Percentiles rank a stretch among this genome's conserved stretches.
Evolutionary conservation across 371 early-diverging fungal species (phyloP).

Genomic region (Actinomucor elegans): DNA sequence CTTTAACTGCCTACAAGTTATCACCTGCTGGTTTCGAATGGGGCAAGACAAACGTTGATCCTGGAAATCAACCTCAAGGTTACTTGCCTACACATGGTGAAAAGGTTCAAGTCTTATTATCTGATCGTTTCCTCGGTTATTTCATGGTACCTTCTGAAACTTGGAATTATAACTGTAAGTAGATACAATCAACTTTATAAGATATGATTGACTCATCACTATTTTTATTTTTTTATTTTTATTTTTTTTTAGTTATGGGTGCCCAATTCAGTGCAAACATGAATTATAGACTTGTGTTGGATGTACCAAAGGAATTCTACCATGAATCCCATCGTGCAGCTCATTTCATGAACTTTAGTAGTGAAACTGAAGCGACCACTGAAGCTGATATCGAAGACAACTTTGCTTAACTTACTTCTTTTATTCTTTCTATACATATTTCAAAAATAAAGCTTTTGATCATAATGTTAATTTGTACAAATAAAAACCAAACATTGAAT

Average conservation of each 20-base stretch:
- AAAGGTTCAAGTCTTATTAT: slow-evolving; percentile 92
- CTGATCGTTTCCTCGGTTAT: slow-evolving; percentile 94
- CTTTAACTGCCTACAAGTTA: slow-evolving; percentile 92
- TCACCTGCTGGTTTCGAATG: slow-evolving; percentile 96
- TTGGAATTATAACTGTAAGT: slow-evolving; percentile 89
- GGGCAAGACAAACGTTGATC: slow-evolving; percentile 84
- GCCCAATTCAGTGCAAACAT: slow-evolving; percentile 87
- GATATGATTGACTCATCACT: neutral
- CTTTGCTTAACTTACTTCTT: slow-evolving; percentile 51
- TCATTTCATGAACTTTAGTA: slow-evolving; percentile 95
- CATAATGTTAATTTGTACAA: too few species aligned
- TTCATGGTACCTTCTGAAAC: slow-evolving; percentile 96
- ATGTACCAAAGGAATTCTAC: slow-evolving; percentile 95
- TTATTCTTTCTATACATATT: too few species aligned
- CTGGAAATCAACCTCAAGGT: slow-evolving; percentile 80
- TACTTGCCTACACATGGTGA: slow-evolving; percentile 89
- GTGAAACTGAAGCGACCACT: slow-evolving; percentile 69
- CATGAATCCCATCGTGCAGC: slow-evolving; percentile 93
- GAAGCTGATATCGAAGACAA: slow-evolving; percentile 75
- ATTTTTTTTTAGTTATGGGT: slow-evolving; percentile 68
- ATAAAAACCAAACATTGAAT: too few species aligned
- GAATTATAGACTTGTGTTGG: slow-evolving; percentile 87
- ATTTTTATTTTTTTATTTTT: neutral
- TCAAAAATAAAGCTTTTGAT: too few species aligned
- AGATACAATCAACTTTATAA: too few species aligned